Conservation (phyloP, 192 early-diverging fungal species). For the Helicostylum pulchrum region DNA sequence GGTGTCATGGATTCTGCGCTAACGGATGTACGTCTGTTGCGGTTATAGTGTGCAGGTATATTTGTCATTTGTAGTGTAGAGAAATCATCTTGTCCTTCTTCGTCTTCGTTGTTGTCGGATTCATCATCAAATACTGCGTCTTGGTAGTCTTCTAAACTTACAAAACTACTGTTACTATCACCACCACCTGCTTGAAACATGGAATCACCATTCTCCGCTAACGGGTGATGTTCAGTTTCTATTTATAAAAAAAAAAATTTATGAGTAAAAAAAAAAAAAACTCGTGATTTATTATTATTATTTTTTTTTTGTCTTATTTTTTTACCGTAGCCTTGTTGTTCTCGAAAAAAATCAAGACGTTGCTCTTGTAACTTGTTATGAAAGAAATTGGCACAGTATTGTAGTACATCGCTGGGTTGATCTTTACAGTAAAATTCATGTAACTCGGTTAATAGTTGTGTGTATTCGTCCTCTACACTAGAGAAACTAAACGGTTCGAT, state of each 20-base stretch:
- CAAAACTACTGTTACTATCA: neutral
- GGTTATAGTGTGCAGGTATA: conserved; percentile 68
- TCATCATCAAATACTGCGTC: conserved; percentile 39
- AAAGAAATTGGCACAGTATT: conserved; percentile 93
- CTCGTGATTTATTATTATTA: neutral
- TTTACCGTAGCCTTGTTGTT: conserved; percentile 37
- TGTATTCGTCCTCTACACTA: conserved; percentile 37
- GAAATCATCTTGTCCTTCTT: conserved; percentile 64
- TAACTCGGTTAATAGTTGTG: conserved; percentile 79
- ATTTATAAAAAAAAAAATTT: neutral
- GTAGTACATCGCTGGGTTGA: conserved; percentile 84
- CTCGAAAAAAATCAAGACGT: conserved; percentile 40
- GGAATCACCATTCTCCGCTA: neutral
- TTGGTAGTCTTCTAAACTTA: conserved; percentile 2
- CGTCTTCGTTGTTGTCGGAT: conserved; percentile 35
- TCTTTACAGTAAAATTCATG: conserved; percentile 73
- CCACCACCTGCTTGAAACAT: neutral
- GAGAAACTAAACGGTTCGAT: too few relatives aligned
- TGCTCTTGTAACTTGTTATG: conserved; percentile 78
- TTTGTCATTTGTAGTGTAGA: conserved; percentile 43
- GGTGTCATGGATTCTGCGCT: conserved; percentile 97
- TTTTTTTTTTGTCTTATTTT: conserved; percentile 10
- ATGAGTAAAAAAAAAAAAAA: neutral
- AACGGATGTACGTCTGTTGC: conserved; percentile 90
- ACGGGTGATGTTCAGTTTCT: conserved; percentile 12